Evolutionary conservation across 768 basidiomycete genomes (phyloP), one percentile per base, ranked within the genome.

Genomic region (Artomyces pyxidatus): DNA sequence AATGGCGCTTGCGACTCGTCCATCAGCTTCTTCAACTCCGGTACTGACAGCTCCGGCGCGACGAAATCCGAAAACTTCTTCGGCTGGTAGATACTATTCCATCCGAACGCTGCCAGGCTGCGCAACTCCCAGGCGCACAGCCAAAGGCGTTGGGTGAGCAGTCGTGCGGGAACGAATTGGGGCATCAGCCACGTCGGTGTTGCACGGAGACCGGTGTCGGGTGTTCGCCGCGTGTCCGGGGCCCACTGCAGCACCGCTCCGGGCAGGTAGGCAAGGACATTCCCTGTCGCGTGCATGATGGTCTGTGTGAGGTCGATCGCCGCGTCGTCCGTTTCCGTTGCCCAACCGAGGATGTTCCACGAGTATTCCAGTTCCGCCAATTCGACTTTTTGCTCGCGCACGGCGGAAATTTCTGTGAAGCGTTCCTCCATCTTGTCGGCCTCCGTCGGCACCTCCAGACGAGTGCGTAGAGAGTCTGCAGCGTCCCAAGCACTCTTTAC

Each of bases 161-260:
- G 35, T 17, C 43, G 45, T 1, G 53, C 40, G 29, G 53, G 53
- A 16, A 54, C 26, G 10, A 54, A 48, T 3, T 50, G 53, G 16
- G 53, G 45, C 37, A 54, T 47, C 32, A 54, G 45, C 44, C 26
- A 35, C 26, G 11, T 22, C 11, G 14, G 50, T 10, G 1, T 4
- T 21, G 2, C 19, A 8, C 1, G 17, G 37, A 11, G 35, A 28
- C 2, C 27, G 12, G 25, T 25, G 25, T 7, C 12, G 22, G 19
- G 22, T 8, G 29, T 43, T 21, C 30, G 37, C 14, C 53, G 48
- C 6, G 29, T 10, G 32, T 54, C 49, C 4, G 28, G 14, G 16
- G 42, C 35, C 49, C 48, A 50, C 17, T 23, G 40, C 12, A 49
- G 29, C 6, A 30, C 25, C 6, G 42, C 35, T 22, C 44, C 47